Conservation (phyloP, 2,329 filamentous ascomycete species). For the Orbilia javanica region DNA sequence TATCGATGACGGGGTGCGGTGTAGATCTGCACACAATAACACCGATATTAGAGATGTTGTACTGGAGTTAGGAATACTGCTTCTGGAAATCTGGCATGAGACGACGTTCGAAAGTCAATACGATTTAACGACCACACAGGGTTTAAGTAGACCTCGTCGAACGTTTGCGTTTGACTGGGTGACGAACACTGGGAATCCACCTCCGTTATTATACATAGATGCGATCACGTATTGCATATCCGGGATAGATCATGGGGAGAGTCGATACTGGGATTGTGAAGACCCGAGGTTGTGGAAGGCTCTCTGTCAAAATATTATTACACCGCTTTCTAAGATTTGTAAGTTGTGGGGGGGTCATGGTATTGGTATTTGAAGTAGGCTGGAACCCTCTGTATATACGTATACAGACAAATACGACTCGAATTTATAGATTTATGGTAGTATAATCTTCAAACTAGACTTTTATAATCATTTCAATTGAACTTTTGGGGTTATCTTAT, state of each 20-base stretch:
- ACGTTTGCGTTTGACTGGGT: slow-evolving; percentile 41
- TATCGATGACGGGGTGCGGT: slow-evolving; percentile 19
- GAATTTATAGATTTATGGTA: too few relatives aligned
- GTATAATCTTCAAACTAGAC: too few relatives aligned
- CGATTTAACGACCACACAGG: neutral
- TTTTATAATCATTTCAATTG: too few relatives aligned
- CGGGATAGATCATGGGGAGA: slow-evolving; percentile 36
- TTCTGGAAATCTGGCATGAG: slow-evolving; percentile 62
- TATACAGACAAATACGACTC: too few relatives aligned
- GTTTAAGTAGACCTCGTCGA: slow-evolving; percentile 10
- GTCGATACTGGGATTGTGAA: slow-evolving; percentile 33
- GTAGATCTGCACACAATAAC: neutral
- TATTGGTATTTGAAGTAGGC: neutral
- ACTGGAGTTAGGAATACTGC: slow-evolving; percentile 61
- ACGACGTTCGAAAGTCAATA: slow-evolving; percentile 55
- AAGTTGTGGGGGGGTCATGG: slow-evolving; percentile 12
- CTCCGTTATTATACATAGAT: slow-evolving; percentile 33
- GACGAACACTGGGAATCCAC: slow-evolving; percentile 30
- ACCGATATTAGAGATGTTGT: slow-evolving; percentile 57
- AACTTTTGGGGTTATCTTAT: too few relatives aligned
- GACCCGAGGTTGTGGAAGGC: slow-evolving; percentile 54
- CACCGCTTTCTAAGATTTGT: slow-evolving; percentile 53
- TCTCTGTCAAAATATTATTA: slow-evolving; percentile 59
- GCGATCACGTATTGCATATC: slow-evolving; percentile 44
- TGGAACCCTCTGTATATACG: neutral